Conservation (phyloP, 2,329 filamentous ascomycete species). For the Aspergillus sp. region DNA sequence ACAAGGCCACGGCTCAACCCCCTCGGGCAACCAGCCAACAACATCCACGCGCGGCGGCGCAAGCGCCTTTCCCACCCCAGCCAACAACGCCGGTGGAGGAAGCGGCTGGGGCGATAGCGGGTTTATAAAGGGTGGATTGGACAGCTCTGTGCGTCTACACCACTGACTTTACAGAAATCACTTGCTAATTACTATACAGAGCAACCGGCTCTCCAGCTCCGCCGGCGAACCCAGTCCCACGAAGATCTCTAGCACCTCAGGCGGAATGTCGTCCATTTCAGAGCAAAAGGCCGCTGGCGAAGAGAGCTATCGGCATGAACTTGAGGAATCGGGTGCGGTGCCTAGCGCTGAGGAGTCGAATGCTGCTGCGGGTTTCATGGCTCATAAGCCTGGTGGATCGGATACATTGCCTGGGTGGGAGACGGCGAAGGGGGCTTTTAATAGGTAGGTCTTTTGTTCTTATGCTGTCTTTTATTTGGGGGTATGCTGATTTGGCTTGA, state of each 20-base stretch:
- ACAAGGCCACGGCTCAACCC: neutral
- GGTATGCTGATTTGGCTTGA: neutral
- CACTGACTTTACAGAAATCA: neutral
- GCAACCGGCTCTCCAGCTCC: neutral
- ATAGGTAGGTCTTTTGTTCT: neutral
- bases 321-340: neutral
- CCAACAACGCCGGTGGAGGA: conserved; percentile 27
- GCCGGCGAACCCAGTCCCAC: neutral
- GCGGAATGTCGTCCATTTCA: neutral
- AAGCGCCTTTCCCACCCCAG: conserved; percentile 28
- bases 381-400: neutral
- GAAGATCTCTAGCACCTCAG: neutral
- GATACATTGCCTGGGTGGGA: conserved; percentile 6
- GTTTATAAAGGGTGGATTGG: conserved; percentile 22
- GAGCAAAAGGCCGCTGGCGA: neutral
- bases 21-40: conserved; percentile 6
- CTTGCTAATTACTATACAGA: neutral
- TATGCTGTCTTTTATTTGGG: neutral
- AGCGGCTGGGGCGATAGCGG: conserved; percentile 23
- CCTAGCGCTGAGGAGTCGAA: neutral
- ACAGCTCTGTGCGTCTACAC: neutral
- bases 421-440: conserved; percentile 2
- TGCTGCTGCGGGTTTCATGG: neutral
- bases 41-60: conserved; percentile 24
- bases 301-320: neutral